Evolutionary conservation across 2,329 filamentous ascomycete genomes (phyloP).

Genomic region (Alternaria metachromatica): DNA sequence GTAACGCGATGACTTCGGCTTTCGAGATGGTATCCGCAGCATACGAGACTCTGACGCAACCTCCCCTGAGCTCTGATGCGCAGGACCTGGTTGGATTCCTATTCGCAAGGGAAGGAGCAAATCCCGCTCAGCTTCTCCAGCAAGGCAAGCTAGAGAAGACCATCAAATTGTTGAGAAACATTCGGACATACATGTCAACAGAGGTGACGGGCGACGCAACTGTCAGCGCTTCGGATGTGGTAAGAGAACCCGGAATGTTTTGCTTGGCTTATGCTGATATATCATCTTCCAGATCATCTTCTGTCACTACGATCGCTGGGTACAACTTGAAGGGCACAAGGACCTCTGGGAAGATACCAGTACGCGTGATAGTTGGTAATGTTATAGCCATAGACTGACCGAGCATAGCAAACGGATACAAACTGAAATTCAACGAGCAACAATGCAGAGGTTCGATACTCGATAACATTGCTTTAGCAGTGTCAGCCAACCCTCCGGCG

Average conservation of each 20-base stretch:
- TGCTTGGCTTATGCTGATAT: neutral
- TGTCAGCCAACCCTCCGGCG: neutral
- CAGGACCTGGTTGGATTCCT: slow-evolving; percentile 2
- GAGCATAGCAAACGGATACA: no score
- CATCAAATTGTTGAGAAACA: neutral
- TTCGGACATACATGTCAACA: neutral
- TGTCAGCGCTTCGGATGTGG: slow-evolving; percentile 1
- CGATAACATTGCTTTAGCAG: no score
- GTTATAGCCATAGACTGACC: no score
- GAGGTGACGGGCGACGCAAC: neutral
- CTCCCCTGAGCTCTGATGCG: neutral
- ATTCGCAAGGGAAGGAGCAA: slow-evolving; percentile 4
- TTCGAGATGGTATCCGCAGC: slow-evolving; percentile 16
- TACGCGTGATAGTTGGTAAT: no score
- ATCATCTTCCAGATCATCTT: slow-evolving; percentile 7
- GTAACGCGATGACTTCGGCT: slow-evolving; percentile 10
- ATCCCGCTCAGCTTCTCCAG: neutral
- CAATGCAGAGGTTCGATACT: no score
- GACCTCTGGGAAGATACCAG: no score
- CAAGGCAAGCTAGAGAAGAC: neutral
- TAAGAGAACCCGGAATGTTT: neutral
- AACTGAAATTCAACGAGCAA: no score
- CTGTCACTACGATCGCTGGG: slow-evolving; percentile 5
- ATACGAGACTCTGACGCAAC: neutral
- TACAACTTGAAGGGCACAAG: no score